These are phyloP conservation scores for Pseudocercospora fijiensis DNA, from an alignment of 2,329 filamentous ascomycete genomes.

Conservation along the genomic window DNA sequence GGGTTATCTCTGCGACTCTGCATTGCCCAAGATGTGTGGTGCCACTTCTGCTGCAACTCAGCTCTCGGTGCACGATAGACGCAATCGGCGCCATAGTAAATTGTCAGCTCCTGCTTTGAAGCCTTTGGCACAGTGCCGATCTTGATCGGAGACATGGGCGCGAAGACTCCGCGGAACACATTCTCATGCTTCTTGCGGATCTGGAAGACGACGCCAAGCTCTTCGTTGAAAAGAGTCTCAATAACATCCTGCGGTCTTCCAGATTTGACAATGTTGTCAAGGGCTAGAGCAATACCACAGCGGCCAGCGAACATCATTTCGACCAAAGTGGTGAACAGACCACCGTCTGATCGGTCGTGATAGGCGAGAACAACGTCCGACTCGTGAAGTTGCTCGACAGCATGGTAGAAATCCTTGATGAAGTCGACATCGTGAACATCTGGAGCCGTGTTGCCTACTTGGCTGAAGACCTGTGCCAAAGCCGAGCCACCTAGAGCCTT, in stretches of 20 bases:
- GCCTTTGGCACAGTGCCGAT: slow-evolving; percentile 73
- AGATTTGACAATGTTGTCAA: slow-evolving; percentile 70
- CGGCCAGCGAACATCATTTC: slow-evolving; percentile 99
- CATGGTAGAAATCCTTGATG: slow-evolving; percentile 89
- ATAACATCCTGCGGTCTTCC: slow-evolving; percentile 60
- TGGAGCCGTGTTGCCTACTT: slow-evolving; percentile 79
- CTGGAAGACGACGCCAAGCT: slow-evolving; percentile 94
- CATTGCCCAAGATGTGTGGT: slow-evolving; percentile 84
- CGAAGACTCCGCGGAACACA: slow-evolving; percentile 85
- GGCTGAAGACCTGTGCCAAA: slow-evolving; percentile 82
- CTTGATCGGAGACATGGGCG: slow-evolving; percentile 75
- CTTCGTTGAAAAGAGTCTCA: slow-evolving; percentile 88
- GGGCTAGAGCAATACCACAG: slow-evolving; percentile 79
- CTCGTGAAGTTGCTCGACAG: slow-evolving; percentile 67
- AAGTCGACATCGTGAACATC: slow-evolving; percentile 80
- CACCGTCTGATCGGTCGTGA: slow-evolving; percentile 91
- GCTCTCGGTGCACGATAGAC: slow-evolving; percentile 69
- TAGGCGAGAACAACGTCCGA: slow-evolving; percentile 80
- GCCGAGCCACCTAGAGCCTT: slow-evolving; percentile 87
- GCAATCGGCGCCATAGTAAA: slow-evolving; percentile 68
- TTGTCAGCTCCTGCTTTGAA: slow-evolving; percentile 71
- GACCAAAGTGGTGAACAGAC: slow-evolving; percentile 81
- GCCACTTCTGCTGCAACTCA: slow-evolving; percentile 83
- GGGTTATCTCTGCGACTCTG: slow-evolving; percentile 89
- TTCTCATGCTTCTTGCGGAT: slow-evolving; percentile 80